These are phyloP conservation scores for Letharia lupina DNA, from an alignment of 495 filamentous ascomycete genomes.

Conservation along the genomic window DNA sequence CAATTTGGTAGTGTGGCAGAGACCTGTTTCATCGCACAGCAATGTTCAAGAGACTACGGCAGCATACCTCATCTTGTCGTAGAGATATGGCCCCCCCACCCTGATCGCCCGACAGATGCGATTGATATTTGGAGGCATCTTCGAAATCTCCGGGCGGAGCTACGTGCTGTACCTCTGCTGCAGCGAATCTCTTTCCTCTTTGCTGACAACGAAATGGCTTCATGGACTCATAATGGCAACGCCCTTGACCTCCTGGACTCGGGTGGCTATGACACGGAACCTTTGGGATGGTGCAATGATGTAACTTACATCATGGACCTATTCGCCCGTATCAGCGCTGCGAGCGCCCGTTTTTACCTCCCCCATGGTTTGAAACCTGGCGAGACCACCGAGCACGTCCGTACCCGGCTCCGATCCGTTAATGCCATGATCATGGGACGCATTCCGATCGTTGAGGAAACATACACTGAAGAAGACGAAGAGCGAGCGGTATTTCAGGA, in stretches of 20 bases:
- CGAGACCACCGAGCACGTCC: neutral
- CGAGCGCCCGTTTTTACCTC: neutral
- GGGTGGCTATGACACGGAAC: neutral
- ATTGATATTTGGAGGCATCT: constrained; percentile 5
- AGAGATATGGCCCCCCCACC: constrained; percentile 10
- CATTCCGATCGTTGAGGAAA: neutral
- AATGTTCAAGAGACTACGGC: neutral
- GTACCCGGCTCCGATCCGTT: fast-evolving
- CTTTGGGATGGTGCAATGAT: neutral
- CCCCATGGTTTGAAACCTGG: neutral
- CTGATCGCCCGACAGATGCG: constrained; percentile 2
- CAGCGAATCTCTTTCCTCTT: neutral
- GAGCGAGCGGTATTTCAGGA: neutral
- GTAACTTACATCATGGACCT: neutral
- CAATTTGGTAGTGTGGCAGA: neutral
- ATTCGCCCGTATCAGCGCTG: neutral
- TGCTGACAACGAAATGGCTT: neutral
- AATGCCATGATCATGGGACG: neutral
- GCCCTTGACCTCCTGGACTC: neutral
- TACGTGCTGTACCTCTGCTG: neutral
- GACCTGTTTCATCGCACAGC: constrained; percentile 9
- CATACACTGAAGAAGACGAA: neutral
- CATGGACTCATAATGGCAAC: constrained; percentile 5
- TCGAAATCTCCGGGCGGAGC: constrained; percentile 5
- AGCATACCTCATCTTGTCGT: neutral